Base-by-base conservation (phyloP, 2,329 filamentous ascomycete genomes). In the Allantophomopsis lycopodina region DNA sequence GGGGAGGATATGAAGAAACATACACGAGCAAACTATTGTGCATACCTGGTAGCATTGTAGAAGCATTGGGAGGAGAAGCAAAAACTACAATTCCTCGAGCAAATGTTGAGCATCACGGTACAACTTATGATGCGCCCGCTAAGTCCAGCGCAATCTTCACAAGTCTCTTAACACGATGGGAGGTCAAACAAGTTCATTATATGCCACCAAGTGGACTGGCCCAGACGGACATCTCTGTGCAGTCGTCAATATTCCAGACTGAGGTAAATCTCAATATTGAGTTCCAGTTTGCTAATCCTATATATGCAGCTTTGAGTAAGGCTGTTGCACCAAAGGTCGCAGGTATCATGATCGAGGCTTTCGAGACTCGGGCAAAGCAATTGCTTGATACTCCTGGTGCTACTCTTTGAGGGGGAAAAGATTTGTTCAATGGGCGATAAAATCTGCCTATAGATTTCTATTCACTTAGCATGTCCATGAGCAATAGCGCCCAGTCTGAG, bases 331-430 rank as follows among this genome's bases (percentile, higher is more conserved):
- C 85, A 23, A 86, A 84, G 61, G 77, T 95, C 46, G 89, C 86
- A 1, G 78, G 76, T 4, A 69, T 83, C 47, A 94, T 98, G 87
- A 83, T 96, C 48, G 79, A 84, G 58, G 89, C 91, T 1, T 98
- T 98, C 64, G 88, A 95, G 64, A 73, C 75, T 60, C 71, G 83
- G 53, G 87, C 91, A 5, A 66, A 65, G 54, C 64, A 72, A 51
- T 56, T 85, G 36, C 57, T 73, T 49, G 62, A 50, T 28, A 17
- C 8, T n/a, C 17, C 40, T 17, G n/a, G 6, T 10, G 31, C 13
- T 14, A 14, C 35, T 8, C 6, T 36, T n/a, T n/a, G n/a, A n/a
- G 18, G 13, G 5, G 15, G 21, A 36, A 20, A 36, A 13, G 35
- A 14, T 10, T 7, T 6, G 7, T 17, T 13, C 15, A 4, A n/a